Evolutionary conservation across 1,284 basidiomycete species (phyloP), one percentile per base, ranked within the genome.

Genomic region (Rhodotorula sp.): DNA sequence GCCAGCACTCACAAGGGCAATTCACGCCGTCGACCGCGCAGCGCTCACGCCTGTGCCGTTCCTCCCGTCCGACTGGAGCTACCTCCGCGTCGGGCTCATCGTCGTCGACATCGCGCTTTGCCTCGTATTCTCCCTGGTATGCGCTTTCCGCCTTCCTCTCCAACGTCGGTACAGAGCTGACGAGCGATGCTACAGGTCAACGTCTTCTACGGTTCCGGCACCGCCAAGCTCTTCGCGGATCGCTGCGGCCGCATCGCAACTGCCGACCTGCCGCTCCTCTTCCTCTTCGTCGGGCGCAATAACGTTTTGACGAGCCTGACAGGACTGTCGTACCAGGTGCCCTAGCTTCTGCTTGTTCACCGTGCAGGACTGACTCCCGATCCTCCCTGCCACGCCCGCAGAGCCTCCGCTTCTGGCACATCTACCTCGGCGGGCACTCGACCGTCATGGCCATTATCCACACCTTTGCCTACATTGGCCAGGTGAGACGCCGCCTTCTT

Each of bases 351-450:
- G 7, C n/a, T 15, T 34, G 19, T n/a, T 7, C 5, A 7, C 46
- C 21, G 1, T 21, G 21, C 25, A 19, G 22, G 36, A 37, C 54
- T 32, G 12, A 62, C 58, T 3, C 4, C 37, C 22, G 1, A 4
- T 46, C 15, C 9, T 2, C 41, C n/a, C n/a, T n/a, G n/a, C n/a
- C n/a, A n/a, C 2, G 25, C 37, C 27, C 25, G 27, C 48, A 68
- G 57, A 60, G 48, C 19, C 56, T 75, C 17, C 65, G 71, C 19
- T 72, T 64, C 61, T 72, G 66, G 55, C 73, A 75, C 66, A 70
- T 70, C 36, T 53, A 72, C 57, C 48, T 75, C 48, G 73, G 68
- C 10, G 21, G 10, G 1, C 57, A 69, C 32, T 60, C 56, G 25
- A 68, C 70, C 68, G 41, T 70, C 55, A 32, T 70, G n/a, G 57